Percentiles rank a stretch among this genome's conserved stretches.
phyloP scores from a whole-genome alignment of 2,329 filamentous ascomycete species.

The Phyllosticta paracitricarpa region DNA sequence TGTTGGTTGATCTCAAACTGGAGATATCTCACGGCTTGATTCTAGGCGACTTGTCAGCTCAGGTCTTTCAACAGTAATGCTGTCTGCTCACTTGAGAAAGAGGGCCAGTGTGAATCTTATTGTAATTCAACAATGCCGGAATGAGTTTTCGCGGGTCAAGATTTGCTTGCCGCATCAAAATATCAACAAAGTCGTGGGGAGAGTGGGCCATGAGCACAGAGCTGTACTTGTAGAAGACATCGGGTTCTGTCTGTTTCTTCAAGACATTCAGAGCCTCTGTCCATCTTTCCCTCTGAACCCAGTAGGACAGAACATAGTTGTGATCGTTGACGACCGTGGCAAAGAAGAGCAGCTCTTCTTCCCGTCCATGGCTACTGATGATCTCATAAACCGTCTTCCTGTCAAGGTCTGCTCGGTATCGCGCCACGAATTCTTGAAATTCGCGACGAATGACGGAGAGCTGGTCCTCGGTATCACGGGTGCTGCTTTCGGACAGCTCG shows the following conservation, averaged over 20 bases:
- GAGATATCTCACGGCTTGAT: constrained; percentile 89
- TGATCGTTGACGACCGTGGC: constrained; percentile 83
- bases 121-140: constrained; percentile 88
- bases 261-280: constrained; percentile 74
- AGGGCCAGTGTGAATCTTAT: constrained; percentile 60
- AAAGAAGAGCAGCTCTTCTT: constrained; percentile 86
- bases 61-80: background rate
- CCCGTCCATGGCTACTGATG: constrained; percentile 87
- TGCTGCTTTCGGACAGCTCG: constrained; percentile 64
- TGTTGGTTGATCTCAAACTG: constrained; percentile 87
- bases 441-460: constrained; percentile 63
- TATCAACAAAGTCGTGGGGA: constrained; percentile 79
- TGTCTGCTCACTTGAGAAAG: constrained; percentile 39
- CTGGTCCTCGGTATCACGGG: constrained; percentile 61
- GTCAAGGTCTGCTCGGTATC: constrained; percentile 80
- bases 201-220: constrained; percentile 91
- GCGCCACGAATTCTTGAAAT: constrained; percentile 78
- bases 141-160: constrained; percentile 82
- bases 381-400: constrained; percentile 90
- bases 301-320: constrained; percentile 91
- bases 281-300: constrained; percentile 95
- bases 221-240: constrained; percentile 94
- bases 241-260: constrained; percentile 83
- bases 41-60: constrained; percentile 31
- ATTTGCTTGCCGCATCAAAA: constrained; percentile 82